phyloP scores from a whole-genome alignment of 805 yeast genomes.

The Clavispora carvajalis region DNA sequence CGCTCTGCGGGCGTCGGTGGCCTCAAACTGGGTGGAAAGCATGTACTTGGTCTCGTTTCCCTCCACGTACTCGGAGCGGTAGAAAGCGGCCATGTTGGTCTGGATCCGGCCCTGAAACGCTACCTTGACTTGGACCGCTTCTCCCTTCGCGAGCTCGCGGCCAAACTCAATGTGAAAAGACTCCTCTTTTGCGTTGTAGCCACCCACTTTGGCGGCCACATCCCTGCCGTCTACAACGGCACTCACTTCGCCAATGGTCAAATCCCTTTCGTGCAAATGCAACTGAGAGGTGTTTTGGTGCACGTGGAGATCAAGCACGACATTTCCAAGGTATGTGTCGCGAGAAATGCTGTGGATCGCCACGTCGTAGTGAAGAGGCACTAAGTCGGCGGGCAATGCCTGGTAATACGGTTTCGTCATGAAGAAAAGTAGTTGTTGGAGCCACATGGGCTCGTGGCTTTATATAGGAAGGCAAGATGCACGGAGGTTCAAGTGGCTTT shows the following conservation, averaged over 20 bases:
- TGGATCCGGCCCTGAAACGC: conserved; percentile 42
- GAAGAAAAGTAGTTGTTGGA: background rate
- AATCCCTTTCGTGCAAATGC: conserved; percentile 44
- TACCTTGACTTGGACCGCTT: conserved; percentile 22
- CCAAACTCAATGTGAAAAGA: conserved; percentile 56
- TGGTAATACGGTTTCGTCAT: conserved; percentile 28
- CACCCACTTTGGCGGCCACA: conserved; percentile 19
- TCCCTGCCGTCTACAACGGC: conserved; percentile 21
- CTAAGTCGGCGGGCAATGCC: conserved; percentile 58
- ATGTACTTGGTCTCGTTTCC: conserved; percentile 33
- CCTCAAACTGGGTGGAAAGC: conserved; percentile 54
- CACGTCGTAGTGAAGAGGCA: conserved; percentile 71
- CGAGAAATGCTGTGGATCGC: conserved; percentile 48
- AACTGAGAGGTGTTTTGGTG: conserved; percentile 38
- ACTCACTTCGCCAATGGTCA: conserved; percentile 21
- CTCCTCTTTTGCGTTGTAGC: conserved; percentile 52
- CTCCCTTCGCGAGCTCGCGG: conserved; percentile 22
- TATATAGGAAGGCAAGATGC: background rate
- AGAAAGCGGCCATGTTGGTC: conserved; percentile 54
- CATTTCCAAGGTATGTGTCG: conserved; percentile 45
- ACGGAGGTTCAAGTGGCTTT: background rate
- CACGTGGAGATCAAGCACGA: conserved; percentile 44
- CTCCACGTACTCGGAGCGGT: conserved; percentile 41
- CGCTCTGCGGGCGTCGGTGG: conserved; percentile 54
- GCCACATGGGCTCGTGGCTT: background rate